These are phyloP conservation scores for Corchorus olitorius DNA, from an alignment of 345 rosid genomes.

Conservation along the genomic window DNA sequence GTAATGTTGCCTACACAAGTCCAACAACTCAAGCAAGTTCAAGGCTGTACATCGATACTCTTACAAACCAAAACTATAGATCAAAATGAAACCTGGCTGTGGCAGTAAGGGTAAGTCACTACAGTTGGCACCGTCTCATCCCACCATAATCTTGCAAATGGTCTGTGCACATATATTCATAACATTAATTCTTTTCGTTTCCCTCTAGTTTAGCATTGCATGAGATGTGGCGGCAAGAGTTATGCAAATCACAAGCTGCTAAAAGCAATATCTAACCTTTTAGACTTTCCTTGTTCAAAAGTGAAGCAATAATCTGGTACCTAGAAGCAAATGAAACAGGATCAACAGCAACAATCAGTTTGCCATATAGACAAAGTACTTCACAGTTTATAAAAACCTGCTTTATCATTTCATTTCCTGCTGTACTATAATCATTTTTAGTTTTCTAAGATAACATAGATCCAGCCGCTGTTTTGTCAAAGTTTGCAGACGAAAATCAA, in stretches of 20 bases:
- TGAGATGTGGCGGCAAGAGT: background rate
- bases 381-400: background rate
- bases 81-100: conserved; percentile 56
- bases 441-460: background rate
- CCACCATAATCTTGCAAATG: conserved; percentile 95
- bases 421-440: background rate
- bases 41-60: conserved; percentile 10
- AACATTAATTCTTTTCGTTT: background rate
- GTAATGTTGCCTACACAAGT: conserved; percentile 60
- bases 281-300: conserved; percentile 79
- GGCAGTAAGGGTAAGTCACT: conserved; percentile 59
- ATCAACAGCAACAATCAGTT: conserved; percentile 2
- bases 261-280: conserved; percentile 53
- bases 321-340: conserved; percentile 37
- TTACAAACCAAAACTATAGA: conserved; percentile 19
- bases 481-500: conserved; percentile 3
- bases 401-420: conserved; percentile 4
- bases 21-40: conserved; percentile 16
- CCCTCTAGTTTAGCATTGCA: background rate
- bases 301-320: conserved; percentile 72
- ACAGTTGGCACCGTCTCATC: conserved; percentile 91
- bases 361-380: background rate
- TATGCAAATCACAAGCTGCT: conserved; percentile 5
- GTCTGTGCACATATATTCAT: conserved; percentile 42
- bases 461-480: background rate